phyloP scores from a whole-genome alignment of 805 yeast genomes.

The Kodamaea neixiangensis region DNA sequence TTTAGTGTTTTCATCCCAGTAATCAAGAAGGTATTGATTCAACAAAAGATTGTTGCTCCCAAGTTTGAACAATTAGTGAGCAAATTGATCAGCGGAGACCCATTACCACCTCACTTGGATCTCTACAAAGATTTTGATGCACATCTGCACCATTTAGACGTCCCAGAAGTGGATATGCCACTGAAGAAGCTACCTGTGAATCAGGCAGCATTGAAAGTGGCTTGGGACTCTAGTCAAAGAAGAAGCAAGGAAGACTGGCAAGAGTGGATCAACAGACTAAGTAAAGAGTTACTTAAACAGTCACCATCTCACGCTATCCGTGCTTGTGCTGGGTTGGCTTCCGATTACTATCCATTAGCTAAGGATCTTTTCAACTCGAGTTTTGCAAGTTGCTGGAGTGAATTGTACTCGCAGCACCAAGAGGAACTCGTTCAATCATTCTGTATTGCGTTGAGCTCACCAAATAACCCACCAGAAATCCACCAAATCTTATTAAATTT shows the following conservation, averaged over 20 bases:
- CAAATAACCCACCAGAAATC: slow-evolving; percentile 94
- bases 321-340: slow-evolving; percentile 89
- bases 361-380: slow-evolving; percentile 91
- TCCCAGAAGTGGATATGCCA: slow-evolving; percentile 64
- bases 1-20: slow-evolving; percentile 85
- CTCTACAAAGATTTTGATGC: slow-evolving; percentile 62
- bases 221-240: slow-evolving; percentile 91
- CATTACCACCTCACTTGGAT: slow-evolving; percentile 74
- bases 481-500: slow-evolving; percentile 85
- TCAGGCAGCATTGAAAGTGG: slow-evolving; percentile 64
- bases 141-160: slow-evolving; percentile 44
- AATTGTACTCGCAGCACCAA: slow-evolving; percentile 82
- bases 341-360: slow-evolving; percentile 84
- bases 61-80: slow-evolving; percentile 80
- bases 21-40: slow-evolving; percentile 64
- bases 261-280: slow-evolving; percentile 89
- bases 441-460: slow-evolving; percentile 83
- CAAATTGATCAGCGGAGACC: slow-evolving; percentile 79
- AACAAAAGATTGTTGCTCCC: slow-evolving; percentile 65
- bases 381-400: slow-evolving; percentile 95
- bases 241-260: slow-evolving; percentile 96
- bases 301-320: slow-evolving; percentile 93
- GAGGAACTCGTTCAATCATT: slow-evolving; percentile 85
- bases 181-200: slow-evolving; percentile 73
- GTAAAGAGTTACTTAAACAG: slow-evolving; percentile 83